Base-by-base conservation (phyloP, 805 yeast species). In the Suhomyces faveliae region DNA sequence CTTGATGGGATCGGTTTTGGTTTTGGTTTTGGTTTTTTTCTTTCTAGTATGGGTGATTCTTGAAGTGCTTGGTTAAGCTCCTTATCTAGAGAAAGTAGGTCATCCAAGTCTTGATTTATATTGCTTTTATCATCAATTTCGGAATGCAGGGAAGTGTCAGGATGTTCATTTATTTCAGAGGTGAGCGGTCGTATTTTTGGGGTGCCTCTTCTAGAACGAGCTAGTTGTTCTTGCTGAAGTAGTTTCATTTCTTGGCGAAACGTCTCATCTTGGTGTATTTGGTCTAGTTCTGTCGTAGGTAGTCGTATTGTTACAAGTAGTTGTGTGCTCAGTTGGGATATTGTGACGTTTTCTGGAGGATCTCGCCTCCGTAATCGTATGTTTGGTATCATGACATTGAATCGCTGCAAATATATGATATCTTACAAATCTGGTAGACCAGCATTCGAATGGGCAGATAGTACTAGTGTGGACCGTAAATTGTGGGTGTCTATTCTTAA, bases 351-450 rank as follows among this genome's bases (percentile, higher is more conserved):
- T 2, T 5, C 9, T 11, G 35, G 35, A 8, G 4, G 19, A n/a
- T 33, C 21, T 33, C 37, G 37, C 37, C 37, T 4, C 20, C 50
- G 35, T 29, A 50, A 40, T 25, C 53, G 53, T 42, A 50, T 49
- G 24, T 47, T 50, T 11, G 50, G 48, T n/a, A 47, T 47, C 49
- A 46, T 46, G 27, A 21, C 43, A 39, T 29, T 29, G n/a, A 30
- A 22, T 39, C 8, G 30, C n/a, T 27, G 30, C 30, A 27, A 25
- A 25, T 25, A 27, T 25, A 11, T 25, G 3, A 25, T n/a, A 1
- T 12, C 30, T n/a, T 27, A 8, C n/a, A 15, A 27, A 27, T n/a
- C 30, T 12, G 30, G 13, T 13, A 25, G 30, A 25, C 4, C n/a
- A 22, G 7, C 23, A 22, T 25, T 12, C 30, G 10, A 8, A 25